A percentile compares a stretch with the other conserved stretches of the same genome.
These are phyloP conservation scores for Termitomyces sp. DNA, from an alignment of 1,284 basidiomycete species.

Conservation along the genomic window DNA sequence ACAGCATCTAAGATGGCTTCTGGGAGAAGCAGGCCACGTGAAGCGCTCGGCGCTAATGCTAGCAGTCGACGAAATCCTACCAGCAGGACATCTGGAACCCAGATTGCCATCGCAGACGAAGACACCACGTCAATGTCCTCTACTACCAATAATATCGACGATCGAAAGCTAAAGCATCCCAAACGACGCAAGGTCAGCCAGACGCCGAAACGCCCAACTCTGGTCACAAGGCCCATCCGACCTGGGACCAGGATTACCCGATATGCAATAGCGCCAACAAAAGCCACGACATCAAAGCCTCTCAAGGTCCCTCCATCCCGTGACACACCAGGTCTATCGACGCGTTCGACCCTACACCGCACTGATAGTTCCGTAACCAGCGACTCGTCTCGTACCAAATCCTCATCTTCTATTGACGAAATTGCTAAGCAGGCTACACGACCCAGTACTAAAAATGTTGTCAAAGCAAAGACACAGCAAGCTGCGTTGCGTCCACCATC, in stretches of 20 bases:
- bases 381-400: constrained; percentile 3
- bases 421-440: constrained; percentile 1
- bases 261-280: constrained; percentile 11
- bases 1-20: not conserved
- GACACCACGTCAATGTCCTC: constrained; percentile 12
- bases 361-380: not conserved
- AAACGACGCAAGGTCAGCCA: constrained; percentile 20
- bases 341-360: not conserved
- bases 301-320: constrained; percentile 5
- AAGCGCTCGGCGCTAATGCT: not conserved
- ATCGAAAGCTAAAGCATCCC: constrained; percentile 14
- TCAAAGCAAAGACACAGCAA: constrained; percentile 2
- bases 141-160: constrained; percentile 9
- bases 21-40: not conserved
- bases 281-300: constrained; percentile 6
- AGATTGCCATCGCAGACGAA: constrained; percentile 3
- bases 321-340: not conserved
- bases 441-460: not conserved
- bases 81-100: not conserved
- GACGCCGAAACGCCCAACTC: constrained; percentile 11
- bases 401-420: not conserved
- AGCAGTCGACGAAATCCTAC: not conserved
- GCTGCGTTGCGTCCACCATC: not conserved
- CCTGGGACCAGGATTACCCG: constrained; percentile 16
- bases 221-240: constrained; percentile 13